phyloP scores from a whole-genome alignment of 2,329 filamentous ascomycete genomes.

The Blastomyces emzantsi region DNA sequence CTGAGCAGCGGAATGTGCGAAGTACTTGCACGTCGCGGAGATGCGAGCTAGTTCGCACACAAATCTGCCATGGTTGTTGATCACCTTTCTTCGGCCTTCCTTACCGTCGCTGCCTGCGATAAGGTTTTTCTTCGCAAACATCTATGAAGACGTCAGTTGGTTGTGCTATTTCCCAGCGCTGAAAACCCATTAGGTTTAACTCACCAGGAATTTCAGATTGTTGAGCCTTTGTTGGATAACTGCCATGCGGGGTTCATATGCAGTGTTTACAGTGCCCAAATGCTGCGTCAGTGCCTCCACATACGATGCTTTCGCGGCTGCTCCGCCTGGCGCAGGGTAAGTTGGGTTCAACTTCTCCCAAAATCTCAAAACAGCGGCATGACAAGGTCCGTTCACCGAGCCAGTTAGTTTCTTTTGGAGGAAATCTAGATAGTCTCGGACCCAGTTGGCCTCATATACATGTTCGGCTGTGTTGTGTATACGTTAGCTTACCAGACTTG shows the following conservation, averaged over 20 bases:
- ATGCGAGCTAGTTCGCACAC: slow-evolving; percentile 9
- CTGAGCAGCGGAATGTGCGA: neutral
- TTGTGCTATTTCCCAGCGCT: neutral
- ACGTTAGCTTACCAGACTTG: neutral
- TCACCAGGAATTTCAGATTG: slow-evolving; percentile 8
- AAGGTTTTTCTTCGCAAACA: slow-evolving; percentile 10
- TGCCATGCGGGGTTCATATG: slow-evolving; percentile 4
- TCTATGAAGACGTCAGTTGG: slow-evolving; percentile 3
- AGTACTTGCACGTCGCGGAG: slow-evolving; percentile 10
- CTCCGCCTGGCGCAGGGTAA: neutral
- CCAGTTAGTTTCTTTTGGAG: slow-evolving; percentile 6
- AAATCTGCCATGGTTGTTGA: neutral
- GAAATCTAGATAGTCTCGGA: slow-evolving; percentile 8
- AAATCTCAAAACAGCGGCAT: slow-evolving; percentile 2
- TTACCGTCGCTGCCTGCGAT: neutral
- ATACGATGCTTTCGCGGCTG: slow-evolving; percentile 3
- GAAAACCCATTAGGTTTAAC: neutral
- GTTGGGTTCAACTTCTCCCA: neutral
- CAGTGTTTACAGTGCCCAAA: slow-evolving; percentile 9
- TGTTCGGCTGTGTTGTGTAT: slow-evolving; percentile 7
- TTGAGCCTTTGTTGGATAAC: slow-evolving; percentile 7
- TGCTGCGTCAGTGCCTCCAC: slow-evolving; percentile 9
- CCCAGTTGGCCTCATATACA: slow-evolving; percentile 12
- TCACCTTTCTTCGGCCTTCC: slow-evolving; percentile 2
- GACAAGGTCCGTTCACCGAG: neutral